Percentiles rank a stretch among this genome's conserved stretches.
Conservation (phyloP, 2,329 filamentous ascomycete genomes). For the Xylaria sp. region DNA sequence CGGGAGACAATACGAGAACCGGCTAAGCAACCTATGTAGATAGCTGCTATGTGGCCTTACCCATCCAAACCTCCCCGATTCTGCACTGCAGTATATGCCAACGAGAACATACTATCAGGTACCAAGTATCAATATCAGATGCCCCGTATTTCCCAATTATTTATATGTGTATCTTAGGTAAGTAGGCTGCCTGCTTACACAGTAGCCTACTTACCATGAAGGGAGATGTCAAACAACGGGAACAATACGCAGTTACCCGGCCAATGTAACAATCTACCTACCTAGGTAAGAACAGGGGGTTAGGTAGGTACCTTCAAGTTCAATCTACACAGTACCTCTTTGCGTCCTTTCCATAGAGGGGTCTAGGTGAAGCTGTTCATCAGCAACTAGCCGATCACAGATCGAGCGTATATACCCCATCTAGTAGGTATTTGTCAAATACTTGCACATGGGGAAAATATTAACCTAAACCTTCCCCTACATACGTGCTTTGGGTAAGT, state of each 20-base stretch:
- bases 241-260: conserved; percentile 10
- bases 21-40: neutral
- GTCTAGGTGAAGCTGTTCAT: too few relatives aligned
- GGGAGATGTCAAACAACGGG: neutral
- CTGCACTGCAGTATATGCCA: too few relatives aligned
- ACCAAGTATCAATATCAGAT: too few relatives aligned
- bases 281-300: neutral
- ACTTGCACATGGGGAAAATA: too few relatives aligned
- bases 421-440: too few relatives aligned
- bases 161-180: too few relatives aligned
- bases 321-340: neutral
- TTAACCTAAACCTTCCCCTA: neutral
- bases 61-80: neutral
- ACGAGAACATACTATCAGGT: too few relatives aligned
- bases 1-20: neutral
- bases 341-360: too few relatives aligned
- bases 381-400: too few relatives aligned
- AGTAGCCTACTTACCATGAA: neutral
- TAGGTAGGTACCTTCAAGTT: too few relatives aligned
- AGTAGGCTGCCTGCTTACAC: neutral
- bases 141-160: too few relatives aligned
- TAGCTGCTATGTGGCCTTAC: neutral
- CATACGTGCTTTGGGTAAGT: neutral
- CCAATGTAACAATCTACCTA: neutral
- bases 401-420: too few relatives aligned